Evolutionary conservation across 1,284 basidiomycete genomes (phyloP).

Genomic region (Boletus mariae): DNA sequence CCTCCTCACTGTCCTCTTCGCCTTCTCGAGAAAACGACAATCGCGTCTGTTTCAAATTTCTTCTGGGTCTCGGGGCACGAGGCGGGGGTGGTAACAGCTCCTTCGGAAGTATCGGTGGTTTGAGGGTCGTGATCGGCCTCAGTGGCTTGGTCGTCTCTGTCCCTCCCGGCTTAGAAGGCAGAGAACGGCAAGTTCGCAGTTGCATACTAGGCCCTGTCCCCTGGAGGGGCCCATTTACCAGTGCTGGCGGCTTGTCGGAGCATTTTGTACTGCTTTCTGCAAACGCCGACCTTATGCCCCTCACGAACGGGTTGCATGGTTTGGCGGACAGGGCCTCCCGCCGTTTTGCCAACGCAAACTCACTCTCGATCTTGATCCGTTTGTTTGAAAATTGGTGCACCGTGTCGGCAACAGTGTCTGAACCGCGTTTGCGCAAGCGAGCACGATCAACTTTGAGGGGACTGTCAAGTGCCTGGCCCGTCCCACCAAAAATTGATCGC

Average conservation of each 20-base stretch:
- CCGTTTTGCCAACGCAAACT: slow-evolving; percentile 20
- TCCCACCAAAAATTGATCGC: background rate
- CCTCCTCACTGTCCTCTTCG: background rate
- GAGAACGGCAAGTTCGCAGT: slow-evolving; percentile 11
- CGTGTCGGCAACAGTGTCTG: slow-evolving; percentile 21
- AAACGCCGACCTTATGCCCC: slow-evolving; percentile 20
- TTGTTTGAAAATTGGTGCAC: slow-evolving; percentile 23
- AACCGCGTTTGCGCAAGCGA: slow-evolving; percentile 26
- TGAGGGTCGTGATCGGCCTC: slow-evolving; percentile 38
- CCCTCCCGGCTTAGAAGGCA: slow-evolving; percentile 3
- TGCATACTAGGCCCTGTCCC: background rate
- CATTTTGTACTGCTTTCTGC: slow-evolving; percentile 5
- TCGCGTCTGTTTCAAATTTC: slow-evolving; percentile 20
- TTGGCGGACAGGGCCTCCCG: slow-evolving; percentile 1
- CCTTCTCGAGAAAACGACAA: slow-evolving; percentile 16
- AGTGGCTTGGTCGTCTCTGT: slow-evolving; percentile 24
- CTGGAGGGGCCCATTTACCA: background rate
- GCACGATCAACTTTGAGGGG: slow-evolving; percentile 21
- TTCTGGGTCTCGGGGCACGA: slow-evolving; percentile 5
- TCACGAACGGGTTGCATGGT: slow-evolving; percentile 25
- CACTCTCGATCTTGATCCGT: slow-evolving; percentile 22
- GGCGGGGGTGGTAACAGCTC: slow-evolving; percentile 17
- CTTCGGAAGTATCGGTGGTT: slow-evolving; percentile 33
- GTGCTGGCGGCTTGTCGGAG: background rate
- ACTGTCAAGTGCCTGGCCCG: slow-evolving; percentile 4